Evolutionary conservation across 129 eudicot genomes (phyloP), one percentile per base, ranked within the genome.

Genomic region (Chrysanthemum lavandulifolium): DNA sequence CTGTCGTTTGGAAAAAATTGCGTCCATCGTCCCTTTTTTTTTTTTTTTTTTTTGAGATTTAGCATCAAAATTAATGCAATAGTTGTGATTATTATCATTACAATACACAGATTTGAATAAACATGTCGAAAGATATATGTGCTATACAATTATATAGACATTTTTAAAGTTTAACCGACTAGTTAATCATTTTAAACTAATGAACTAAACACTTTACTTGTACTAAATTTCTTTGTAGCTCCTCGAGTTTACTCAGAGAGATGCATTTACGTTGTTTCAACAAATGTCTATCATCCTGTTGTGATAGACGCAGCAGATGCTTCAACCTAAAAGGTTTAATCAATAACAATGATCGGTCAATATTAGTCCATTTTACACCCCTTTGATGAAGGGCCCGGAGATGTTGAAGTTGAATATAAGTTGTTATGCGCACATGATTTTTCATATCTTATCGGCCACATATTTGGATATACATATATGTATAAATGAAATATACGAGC

Each of bases 241-340:
- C 97, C 83, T 83, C 91, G 33, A 83, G 4, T 74, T 86, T 94
- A 54, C 55, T 82, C 81, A 91, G 56, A 88, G 84, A 82, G 94
- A 84, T 31, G 82, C 90, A 69, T 81, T 85, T 49, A 90, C 91
- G 76, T 93, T 87, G 73, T 85, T 90, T 96, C 52, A 90, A 74
- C 48, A 90, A 71, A 80, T 94, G 82, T 54, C 97, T 81, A 70
- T 94, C 99, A 75, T 94, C 99, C 73, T 94, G 82, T 73, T 90
- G 99, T 47, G 96, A 88, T 58, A 94, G 67, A 65, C 90, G 97
- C 84, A 94, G 60, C 56, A 94, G 76, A n/a, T 29, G 97, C 83
- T 65, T 84, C 85, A 63, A 94, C 99, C 99, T 94, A 82, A 62
- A 2, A 47, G 45, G 69, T 73, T 43, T 2, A 50, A 27, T 21